A percentile compares a stretch with the other conserved stretches of the same genome.
phyloP scores from a whole-genome alignment of 768 basidiomycete species.

The Termitomyces sp. region DNA sequence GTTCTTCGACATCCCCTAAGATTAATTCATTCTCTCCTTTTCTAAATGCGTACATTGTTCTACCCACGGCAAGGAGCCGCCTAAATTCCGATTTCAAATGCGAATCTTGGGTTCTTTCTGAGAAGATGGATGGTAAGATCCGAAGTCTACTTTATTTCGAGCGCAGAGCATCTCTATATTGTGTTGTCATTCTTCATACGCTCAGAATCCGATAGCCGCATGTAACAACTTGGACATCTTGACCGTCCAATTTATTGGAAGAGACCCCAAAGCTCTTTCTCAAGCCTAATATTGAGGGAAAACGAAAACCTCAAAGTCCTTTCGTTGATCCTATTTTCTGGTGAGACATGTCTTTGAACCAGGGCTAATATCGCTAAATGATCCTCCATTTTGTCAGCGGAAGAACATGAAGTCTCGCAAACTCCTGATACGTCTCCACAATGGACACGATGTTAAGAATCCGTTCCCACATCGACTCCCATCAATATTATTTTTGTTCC shows the following conservation, averaged over 20 bases:
- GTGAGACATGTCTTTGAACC: neutral
- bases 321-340: no score
- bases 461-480: neutral
- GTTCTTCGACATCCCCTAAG: neutral
- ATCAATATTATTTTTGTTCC: conserved; percentile 2
- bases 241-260: no score
- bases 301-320: no score
- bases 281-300: no score
- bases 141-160: neutral
- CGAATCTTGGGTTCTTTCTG: neutral
- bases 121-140: neutral
- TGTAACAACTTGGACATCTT: neutral
- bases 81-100: neutral
- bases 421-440: neutral
- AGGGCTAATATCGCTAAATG: neutral
- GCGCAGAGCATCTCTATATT: no score
- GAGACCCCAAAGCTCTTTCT: no score
- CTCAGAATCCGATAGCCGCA: neutral
- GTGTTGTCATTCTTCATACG: no score
- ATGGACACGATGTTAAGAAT: neutral
- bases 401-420: neutral
- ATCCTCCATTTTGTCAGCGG: neutral
- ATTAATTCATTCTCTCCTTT: neutral
- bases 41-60: neutral
- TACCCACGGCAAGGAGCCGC: neutral